Evolutionary conservation across 164 flowering plant genomes (phyloP).

Genomic region (Echeveria elegans): DNA sequence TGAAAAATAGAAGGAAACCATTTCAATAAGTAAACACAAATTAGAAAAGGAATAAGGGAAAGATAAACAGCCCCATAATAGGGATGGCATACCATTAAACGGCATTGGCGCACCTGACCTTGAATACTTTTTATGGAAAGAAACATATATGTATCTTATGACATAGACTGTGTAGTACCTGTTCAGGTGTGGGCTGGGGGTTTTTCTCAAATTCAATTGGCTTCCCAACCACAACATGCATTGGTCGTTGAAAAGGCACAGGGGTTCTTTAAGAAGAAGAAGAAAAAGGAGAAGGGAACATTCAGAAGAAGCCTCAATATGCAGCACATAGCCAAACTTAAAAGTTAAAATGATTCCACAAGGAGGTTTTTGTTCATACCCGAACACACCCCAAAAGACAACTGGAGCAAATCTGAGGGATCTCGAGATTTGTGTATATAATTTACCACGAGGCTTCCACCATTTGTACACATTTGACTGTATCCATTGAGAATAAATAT

Average conservation of each 20-base stretch:
- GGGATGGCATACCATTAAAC: too few relatives aligned
- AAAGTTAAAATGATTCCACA: not conserved
- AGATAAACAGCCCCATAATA: too few relatives aligned
- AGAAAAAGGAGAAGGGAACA: not conserved
- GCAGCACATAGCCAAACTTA: too few relatives aligned
- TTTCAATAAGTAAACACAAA: too few relatives aligned
- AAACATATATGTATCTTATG: not conserved
- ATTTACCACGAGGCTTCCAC: constrained; percentile 78
- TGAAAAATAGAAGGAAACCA: not conserved
- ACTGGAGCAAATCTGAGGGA: constrained; percentile 77
- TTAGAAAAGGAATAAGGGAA: too few relatives aligned
- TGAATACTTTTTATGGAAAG: not conserved
- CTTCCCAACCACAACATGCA: constrained; percentile 78
- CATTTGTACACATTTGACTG: constrained; percentile 72
- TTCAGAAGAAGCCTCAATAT: not conserved
- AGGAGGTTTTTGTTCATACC: constrained; percentile 32
- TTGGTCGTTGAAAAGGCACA: constrained; percentile 50
- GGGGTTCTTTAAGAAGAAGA: constrained; percentile 45
- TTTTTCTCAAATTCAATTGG: constrained; percentile 65
- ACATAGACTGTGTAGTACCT: constrained; percentile 31
- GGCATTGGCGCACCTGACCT: too few relatives aligned
- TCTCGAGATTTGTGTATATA: constrained; percentile 42
- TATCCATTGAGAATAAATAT: constrained; percentile 4
- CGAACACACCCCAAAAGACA: constrained; percentile 72
- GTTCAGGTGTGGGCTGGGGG: constrained; percentile 58